Evolutionary conservation across 225 moss, liverwort and hornwort genomes (phyloP).

Genomic region (Takakia lepidozioides): DNA sequence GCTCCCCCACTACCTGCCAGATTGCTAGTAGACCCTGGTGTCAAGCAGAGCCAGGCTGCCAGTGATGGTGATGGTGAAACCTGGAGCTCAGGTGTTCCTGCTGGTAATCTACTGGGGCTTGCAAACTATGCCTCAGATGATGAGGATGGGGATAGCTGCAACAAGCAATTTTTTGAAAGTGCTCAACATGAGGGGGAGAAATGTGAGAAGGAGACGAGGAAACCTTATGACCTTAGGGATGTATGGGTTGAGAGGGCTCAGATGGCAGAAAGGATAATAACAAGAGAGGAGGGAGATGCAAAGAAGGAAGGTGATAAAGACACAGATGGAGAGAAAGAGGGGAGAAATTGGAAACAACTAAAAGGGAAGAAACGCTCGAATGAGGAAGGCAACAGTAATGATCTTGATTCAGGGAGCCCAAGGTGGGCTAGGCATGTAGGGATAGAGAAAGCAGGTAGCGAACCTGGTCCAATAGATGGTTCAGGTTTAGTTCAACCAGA

Average conservation of each 20-base stretch:
- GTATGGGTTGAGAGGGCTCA: slow-evolving; percentile 9
- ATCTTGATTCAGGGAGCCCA: slow-evolving; percentile 28
- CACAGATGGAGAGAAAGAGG: slow-evolving; percentile 20
- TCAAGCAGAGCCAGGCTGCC: slow-evolving; percentile 19
- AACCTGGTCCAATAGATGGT: slow-evolving; percentile 11
- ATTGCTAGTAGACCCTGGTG: slow-evolving; percentile 63
- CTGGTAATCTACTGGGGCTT: slow-evolving; percentile 86
- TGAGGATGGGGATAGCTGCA: slow-evolving; percentile 64
- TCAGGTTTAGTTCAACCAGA: too few relatives aligned
- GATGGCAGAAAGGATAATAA: slow-evolving; percentile 13
- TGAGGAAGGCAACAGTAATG: slow-evolving; percentile 24
- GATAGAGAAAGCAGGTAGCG: slow-evolving; percentile 20
- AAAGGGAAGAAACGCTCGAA: slow-evolving; percentile 39
- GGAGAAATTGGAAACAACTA: slow-evolving; percentile 24
- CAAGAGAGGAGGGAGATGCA: too few relatives aligned
- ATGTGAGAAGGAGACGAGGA: too few relatives aligned
- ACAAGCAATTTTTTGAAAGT: slow-evolving; percentile 20
- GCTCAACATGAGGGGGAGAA: slow-evolving; percentile 21
- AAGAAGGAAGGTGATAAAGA: too few relatives aligned
- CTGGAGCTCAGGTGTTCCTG: slow-evolving; percentile 62
- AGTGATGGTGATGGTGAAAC: slow-evolving; percentile 72
- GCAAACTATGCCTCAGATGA: slow-evolving; percentile 98
- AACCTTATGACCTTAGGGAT: slow-evolving; percentile 29
- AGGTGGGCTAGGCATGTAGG: slow-evolving; percentile 31
- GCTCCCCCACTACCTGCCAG: too few relatives aligned